A percentile compares a stretch with the other conserved stretches of the same genome.
Evolutionary conservation across 495 filamentous ascomycete genomes (phyloP).

Genomic region (Entonaema liquescens): DNA sequence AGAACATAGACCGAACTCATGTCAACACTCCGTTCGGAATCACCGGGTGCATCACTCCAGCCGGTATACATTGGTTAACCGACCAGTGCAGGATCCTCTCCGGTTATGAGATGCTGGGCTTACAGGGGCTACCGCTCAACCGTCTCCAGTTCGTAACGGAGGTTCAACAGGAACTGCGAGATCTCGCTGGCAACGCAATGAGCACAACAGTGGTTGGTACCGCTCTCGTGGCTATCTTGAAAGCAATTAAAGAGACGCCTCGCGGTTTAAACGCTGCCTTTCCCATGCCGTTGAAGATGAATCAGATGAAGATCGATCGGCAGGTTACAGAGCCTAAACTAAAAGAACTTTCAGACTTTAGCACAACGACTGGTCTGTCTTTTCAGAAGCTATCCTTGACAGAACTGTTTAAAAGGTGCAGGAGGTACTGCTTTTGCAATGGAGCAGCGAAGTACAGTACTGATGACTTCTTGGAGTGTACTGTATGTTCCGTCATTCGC

Average conservation of each 20-base stretch:
- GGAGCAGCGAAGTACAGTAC: slow-evolving; percentile 45
- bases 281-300: background rate
- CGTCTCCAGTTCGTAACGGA: slow-evolving; percentile 70
- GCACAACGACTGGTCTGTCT: slow-evolving; percentile 28
- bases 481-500: slow-evolving; percentile 30
- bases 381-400: background rate
- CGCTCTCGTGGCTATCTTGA: slow-evolving; percentile 58
- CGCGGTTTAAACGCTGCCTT: background rate
- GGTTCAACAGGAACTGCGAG: slow-evolving; percentile 68
- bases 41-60: slow-evolving; percentile 75
- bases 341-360: slow-evolving; percentile 11
- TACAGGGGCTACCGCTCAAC: slow-evolving; percentile 77
- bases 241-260: slow-evolving; percentile 43
- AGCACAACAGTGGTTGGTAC: slow-evolving; percentile 75
- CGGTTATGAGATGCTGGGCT: slow-evolving; percentile 69
- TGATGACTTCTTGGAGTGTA: slow-evolving; percentile 30
- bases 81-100: slow-evolving; percentile 69
- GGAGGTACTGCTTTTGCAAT: slow-evolving; percentile 48
- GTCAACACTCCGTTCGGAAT: slow-evolving; percentile 60
- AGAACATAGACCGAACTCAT: slow-evolving; percentile 72
- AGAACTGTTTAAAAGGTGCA: slow-evolving; percentile 22
- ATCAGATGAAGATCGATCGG: slow-evolving; percentile 19
- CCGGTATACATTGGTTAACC: slow-evolving; percentile 69
- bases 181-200: slow-evolving; percentile 90
- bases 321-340: slow-evolving; percentile 17